Evolutionary conservation across 495 filamentous ascomycete genomes (phyloP), one percentile per base, ranked within the genome.

Genomic region (Hyphodiscus hymeniophilus): DNA sequence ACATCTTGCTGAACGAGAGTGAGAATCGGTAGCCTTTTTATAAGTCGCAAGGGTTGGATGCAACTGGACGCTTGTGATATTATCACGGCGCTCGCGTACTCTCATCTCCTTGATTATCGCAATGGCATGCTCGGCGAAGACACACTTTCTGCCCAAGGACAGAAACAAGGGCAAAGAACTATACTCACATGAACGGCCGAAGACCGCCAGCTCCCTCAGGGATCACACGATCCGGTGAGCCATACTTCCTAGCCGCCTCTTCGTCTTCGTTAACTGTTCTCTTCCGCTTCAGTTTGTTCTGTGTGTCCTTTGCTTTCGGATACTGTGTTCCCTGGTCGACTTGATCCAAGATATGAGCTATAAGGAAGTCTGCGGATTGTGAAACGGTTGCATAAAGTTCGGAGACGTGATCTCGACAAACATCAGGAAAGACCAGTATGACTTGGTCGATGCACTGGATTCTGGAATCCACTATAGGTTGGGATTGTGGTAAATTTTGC

Each of bases 361-460:
- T 66, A 3, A 77, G 54, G 8, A 39, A 26, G 15, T 63, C 54
- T 23, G 54, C 53, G 49, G 42, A 45, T 32, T 56, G 23, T 36
- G 58, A 38, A 15, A 61, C 50, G 30, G 28, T 57, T 10, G 58
- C 42, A 47, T 69, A 72, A 12, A 75, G 57, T 33, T 58, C 58
- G 21, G 58, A 48, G 3, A 77, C 62, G 50, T 72, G 58, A 24
- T 70, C 56, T 15, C 61, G 61, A 44, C 64, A 68, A 34, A 76
- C 71, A 38, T 70, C 73, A 3, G 75, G 75, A 45, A 77, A 77
- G 17, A 77, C 55, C 20, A 66, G 61, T 7, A 71, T 17, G 17
- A 77, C 56, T 17, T 64, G 57, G 3, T 44, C 42, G 17, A 74
- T 49, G 38, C 66, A 68, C 22, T 54, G 57, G 15, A 64, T 60